Evolutionary conservation across 495 filamentous ascomycete species (phyloP).

Genomic region (Beverwykella pulmonaria): DNA sequence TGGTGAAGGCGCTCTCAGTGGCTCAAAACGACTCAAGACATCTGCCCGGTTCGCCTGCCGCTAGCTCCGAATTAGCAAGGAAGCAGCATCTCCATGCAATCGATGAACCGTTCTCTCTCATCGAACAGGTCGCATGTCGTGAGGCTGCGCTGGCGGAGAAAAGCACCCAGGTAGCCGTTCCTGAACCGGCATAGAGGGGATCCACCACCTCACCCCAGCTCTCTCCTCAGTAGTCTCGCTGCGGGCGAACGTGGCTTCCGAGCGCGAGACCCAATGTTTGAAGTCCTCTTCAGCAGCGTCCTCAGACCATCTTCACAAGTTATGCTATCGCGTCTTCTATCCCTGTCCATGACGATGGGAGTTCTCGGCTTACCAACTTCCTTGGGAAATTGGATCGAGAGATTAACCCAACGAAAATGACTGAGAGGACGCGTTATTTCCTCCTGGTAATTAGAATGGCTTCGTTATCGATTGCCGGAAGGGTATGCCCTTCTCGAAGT

Average conservation of each 20-base stretch:
- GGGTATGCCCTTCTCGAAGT: slow-evolving; percentile 30
- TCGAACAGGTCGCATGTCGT: slow-evolving; percentile 18
- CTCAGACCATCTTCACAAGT: slow-evolving; percentile 29
- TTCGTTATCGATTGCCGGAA: slow-evolving; percentile 18
- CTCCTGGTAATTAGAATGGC: slow-evolving; percentile 13
- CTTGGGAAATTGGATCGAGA: slow-evolving; percentile 28
- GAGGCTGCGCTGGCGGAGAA: slow-evolving; percentile 32
- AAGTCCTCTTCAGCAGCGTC: slow-evolving; percentile 4
- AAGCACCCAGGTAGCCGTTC: slow-evolving; percentile 21
- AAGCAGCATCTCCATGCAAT: neutral
- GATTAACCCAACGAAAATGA: slow-evolving; percentile 2
- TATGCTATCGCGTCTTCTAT: slow-evolving; percentile 24
- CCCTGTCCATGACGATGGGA: slow-evolving; percentile 26
- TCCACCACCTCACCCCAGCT: slow-evolving; percentile 20
- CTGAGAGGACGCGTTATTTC: slow-evolving; percentile 3
- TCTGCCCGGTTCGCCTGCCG: slow-evolving; percentile 34
- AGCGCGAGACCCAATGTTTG: slow-evolving; percentile 6
- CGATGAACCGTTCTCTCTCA: slow-evolving; percentile 27
- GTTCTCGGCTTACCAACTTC: slow-evolving; percentile 23
- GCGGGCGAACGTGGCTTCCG: slow-evolving; percentile 13
- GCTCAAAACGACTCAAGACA: slow-evolving; percentile 1
- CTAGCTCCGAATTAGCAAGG: slow-evolving; percentile 32
- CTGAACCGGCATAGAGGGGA: slow-evolving; percentile 22
- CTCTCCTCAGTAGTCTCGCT: slow-evolving; percentile 23
- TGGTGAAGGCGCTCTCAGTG: slow-evolving; percentile 18